A percentile compares a stretch with the other conserved stretches of the same genome.
phyloP scores from a whole-genome alignment of 2,329 filamentous ascomycete species.

The Sporothrix pallida region DNA sequence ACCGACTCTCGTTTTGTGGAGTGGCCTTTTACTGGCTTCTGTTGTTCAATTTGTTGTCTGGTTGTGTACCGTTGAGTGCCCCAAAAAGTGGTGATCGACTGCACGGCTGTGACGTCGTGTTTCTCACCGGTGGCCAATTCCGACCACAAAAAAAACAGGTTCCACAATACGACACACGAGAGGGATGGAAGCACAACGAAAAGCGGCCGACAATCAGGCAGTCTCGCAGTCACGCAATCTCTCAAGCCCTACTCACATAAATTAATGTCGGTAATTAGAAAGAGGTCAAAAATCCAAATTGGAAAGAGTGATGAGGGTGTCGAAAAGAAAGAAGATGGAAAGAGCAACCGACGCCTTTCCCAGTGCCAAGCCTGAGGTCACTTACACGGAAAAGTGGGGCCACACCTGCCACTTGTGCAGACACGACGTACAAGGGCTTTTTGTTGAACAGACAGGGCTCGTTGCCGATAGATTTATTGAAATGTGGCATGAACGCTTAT shows the following conservation, averaged over 20 bases:
- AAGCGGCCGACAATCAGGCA: not conserved
- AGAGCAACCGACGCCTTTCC: not conserved
- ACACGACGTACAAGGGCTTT: not conserved
- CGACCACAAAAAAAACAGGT: slow-evolving; percentile 23
- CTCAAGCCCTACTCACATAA: not conserved
- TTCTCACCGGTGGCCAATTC: slow-evolving; percentile 43
- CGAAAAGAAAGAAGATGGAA: not conserved
- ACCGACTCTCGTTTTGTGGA: not conserved
- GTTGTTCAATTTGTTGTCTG: not conserved
- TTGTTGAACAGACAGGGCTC: not conserved
- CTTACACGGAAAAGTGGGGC: slow-evolving; percentile 23
- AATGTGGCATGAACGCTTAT: too few species aligned
- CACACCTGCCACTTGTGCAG: not conserved
- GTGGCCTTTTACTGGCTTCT: not conserved
- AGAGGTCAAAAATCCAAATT: not conserved
- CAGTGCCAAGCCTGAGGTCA: not conserved
- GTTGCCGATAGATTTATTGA: too few species aligned
- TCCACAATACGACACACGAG: slow-evolving; percentile 2
- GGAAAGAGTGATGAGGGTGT: not conserved
- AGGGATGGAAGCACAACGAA: not conserved
- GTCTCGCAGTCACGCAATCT: not conserved
- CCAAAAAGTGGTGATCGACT: not conserved
- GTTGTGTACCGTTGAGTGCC: not conserved
- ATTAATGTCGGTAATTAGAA: not conserved
- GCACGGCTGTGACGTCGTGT: slow-evolving; percentile 29